A percentile compares a stretch with the other conserved stretches of the same genome.
phyloP scores from a whole-genome alignment of 805 yeast genomes.

The Pichia insulana region DNA sequence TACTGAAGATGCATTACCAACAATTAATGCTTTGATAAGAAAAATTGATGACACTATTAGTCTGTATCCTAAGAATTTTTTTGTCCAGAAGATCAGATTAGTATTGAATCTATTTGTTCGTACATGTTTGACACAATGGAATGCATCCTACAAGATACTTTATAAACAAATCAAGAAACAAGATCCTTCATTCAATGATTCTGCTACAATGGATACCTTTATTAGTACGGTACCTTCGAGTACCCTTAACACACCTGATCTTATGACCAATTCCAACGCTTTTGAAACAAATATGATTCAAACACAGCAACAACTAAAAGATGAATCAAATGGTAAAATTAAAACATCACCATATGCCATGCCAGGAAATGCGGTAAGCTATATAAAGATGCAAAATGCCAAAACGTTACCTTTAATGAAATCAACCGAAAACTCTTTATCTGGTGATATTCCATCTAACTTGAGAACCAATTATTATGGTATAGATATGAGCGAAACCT shows the following conservation, averaged over 20 bases:
- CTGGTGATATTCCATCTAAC: too few relatives aligned
- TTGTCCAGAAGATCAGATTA: slow-evolving; percentile 44
- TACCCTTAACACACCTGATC: too few relatives aligned
- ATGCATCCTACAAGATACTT: slow-evolving; percentile 14
- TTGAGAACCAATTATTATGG: too few relatives aligned
- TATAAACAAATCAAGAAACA: slow-evolving; percentile 9
- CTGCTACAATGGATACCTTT: neutral
- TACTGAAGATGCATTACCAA: slow-evolving; percentile 35
- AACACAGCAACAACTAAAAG: neutral
- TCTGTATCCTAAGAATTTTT: slow-evolving; percentile 38
- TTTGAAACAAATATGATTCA: neutral
- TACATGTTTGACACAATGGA: slow-evolving; percentile 50
- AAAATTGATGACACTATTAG: slow-evolving; percentile 24
- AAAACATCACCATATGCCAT: slow-evolving; percentile 1
- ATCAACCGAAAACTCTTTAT: too few relatives aligned
- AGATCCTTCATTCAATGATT: neutral
- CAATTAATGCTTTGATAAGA: slow-evolving; percentile 20
- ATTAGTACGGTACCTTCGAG: too few relatives aligned
- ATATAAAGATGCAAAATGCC: neutral
- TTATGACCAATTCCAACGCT: too few relatives aligned
- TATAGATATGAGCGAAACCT: too few relatives aligned
- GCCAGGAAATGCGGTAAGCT: slow-evolving; percentile 1
- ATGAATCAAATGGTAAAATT: neutral
- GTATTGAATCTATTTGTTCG: slow-evolving; percentile 52
- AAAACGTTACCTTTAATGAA: neutral